These are phyloP conservation scores for Penicillium crystallinum DNA, from an alignment of 495 filamentous ascomycete genomes.

Conservation along the genomic window DNA sequence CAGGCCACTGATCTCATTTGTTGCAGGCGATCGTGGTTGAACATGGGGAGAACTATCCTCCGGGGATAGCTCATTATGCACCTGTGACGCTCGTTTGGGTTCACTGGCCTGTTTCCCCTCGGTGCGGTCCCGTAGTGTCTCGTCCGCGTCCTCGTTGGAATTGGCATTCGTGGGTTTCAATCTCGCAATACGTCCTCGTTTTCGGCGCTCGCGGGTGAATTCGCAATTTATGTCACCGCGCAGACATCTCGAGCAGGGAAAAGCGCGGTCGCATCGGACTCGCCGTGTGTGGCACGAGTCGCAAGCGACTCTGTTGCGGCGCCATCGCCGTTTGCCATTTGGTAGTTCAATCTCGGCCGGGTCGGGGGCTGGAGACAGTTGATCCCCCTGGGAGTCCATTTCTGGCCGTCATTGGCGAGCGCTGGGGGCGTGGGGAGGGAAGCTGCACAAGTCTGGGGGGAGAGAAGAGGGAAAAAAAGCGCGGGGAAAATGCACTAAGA, in stretches of 20 bases:
- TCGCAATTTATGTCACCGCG: constrained; percentile 41
- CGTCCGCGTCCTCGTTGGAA: not conserved
- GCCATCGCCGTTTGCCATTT: constrained; percentile 41
- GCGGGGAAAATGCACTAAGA: constrained; percentile 8
- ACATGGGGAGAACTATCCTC: constrained; percentile 28
- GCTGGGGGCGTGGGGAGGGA: not conserved
- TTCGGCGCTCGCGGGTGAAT: constrained; percentile 43
- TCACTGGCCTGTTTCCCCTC: constrained; percentile 11
- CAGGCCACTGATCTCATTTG: constrained; percentile 28
- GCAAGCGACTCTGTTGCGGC: constrained; percentile 44
- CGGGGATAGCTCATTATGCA: constrained; percentile 17
- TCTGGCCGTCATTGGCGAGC: constrained; percentile 26
- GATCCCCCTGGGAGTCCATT: constrained; percentile 39
- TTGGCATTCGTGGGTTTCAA: constrained; percentile 9
- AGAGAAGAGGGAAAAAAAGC: not conserved
- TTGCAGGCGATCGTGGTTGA: constrained; percentile 27
- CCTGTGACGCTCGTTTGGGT: constrained; percentile 2
- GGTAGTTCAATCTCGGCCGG: constrained; percentile 28
- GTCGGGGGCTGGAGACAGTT: constrained; percentile 14
- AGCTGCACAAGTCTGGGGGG: not conserved
- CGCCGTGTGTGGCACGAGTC: constrained; percentile 44
- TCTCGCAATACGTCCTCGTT: constrained; percentile 43
- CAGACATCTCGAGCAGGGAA: constrained; percentile 43
- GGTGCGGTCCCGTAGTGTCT: not conserved
- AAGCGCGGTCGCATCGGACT: constrained; percentile 46